Evolutionary conservation across 192 early-diverging fungal genomes (phyloP).

Genomic region (Thamnidium elegans): DNA sequence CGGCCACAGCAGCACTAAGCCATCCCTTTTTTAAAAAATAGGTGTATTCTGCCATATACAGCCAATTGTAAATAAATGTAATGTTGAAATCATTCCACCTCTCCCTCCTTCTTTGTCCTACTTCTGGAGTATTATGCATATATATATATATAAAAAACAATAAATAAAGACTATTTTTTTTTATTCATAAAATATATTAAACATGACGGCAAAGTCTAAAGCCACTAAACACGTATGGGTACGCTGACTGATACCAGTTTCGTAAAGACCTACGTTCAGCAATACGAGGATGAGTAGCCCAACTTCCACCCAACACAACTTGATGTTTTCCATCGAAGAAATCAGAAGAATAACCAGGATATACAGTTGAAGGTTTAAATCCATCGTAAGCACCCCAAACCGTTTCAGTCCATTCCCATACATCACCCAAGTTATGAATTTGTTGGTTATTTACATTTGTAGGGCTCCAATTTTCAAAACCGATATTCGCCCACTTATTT

Average conservation of each 20-base stretch:
- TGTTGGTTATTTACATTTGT: conserved; percentile 29
- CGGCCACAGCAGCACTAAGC: conserved; percentile 69
- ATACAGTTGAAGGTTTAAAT: conserved; percentile 62
- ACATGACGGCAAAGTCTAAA: conserved; percentile 51
- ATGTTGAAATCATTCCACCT: too few relatives aligned
- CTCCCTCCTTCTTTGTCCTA: too few relatives aligned
- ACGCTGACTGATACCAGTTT: conserved; percentile 90
- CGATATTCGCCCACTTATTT: conserved; percentile 58
- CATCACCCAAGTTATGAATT: conserved; percentile 48
- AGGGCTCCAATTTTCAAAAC: conserved; percentile 69
- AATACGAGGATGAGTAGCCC: conserved; percentile 82
- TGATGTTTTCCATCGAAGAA: conserved; percentile 90
- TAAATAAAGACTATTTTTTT: too few relatives aligned
- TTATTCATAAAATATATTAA: too few relatives aligned
- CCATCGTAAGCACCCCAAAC: conserved; percentile 56
- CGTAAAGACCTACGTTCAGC: conserved; percentile 68
- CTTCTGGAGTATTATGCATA: too few relatives aligned
- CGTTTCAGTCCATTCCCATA: conserved; percentile 86
- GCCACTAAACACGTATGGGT: conserved; percentile 79
- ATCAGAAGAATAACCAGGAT: conserved; percentile 88
- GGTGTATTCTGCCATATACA: too few relatives aligned
- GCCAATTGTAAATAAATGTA: too few relatives aligned
- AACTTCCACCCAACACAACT: conserved; percentile 79
- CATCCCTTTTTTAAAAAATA: conserved; percentile 64
- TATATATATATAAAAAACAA: too few relatives aligned